Evolutionary conservation across 371 early-diverging fungal species (phyloP), one percentile per base, ranked within the genome.

Genomic region (Mortierella sp.): DNA sequence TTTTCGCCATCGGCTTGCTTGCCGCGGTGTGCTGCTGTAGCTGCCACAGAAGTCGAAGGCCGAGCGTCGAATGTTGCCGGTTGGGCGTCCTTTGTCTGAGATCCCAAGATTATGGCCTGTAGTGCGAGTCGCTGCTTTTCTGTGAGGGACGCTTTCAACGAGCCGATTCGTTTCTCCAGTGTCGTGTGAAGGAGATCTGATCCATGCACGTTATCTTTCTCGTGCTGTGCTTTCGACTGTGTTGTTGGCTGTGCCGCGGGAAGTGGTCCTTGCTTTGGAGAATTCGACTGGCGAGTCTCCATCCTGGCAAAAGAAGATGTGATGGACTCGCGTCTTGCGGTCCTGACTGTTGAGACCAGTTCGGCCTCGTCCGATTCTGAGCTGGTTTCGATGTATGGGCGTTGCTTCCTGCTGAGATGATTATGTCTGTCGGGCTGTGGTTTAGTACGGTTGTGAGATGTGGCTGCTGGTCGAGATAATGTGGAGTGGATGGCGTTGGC

Each of bases 281-380:
- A 49, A 29, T 27, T 51, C 24, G 43, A 78, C 41, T 16, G 68
- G 60, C 49, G 60, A 24, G 43, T 29, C 38, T 46, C 38, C 41
- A 55, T 54, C 55, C 48, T 68, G 41, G 68, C 68, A 68, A 41
- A 41, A 35, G 68, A 68, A 24, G 68, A 68, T 3, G 44, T 56
- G 3, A 74, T 58, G 43, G 74, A 74, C 24, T 74, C 65, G 41
- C 65, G 75, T 12, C 65, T 46, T 21, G 65, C 65, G 12, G 65
- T 63, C 32, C 46, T 75, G 48, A 63, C 46, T 68, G 68, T 16
- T 35, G 68, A 38, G 24, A 18, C 68, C 24, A 68, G 10, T 21
- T 24, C 68, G 24, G 24, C 24, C 24, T 38, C 38, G 3, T 68
- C 68, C 43, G 68, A 38, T 7, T 68, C 41, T 38, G 68, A 38